Conservation (phyloP, 2,329 filamentous ascomycete species). For the Alternaria sp. region DNA sequence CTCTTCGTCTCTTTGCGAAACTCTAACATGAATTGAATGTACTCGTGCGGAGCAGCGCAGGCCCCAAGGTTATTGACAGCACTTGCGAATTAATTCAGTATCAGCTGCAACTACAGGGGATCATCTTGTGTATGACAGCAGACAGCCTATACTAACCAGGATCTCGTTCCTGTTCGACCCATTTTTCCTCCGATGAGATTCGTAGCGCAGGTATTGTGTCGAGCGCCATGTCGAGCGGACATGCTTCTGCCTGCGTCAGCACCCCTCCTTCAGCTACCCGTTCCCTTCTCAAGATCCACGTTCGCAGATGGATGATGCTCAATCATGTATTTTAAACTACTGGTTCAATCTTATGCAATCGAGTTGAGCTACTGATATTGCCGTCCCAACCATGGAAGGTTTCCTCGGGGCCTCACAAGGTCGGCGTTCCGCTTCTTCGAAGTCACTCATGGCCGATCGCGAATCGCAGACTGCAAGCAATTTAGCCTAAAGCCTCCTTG, state of each 20-base stretch:
- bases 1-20: not conserved
- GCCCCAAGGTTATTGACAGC: not conserved
- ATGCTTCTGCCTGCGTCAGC: not conserved
- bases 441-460: not conserved
- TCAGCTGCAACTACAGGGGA: not conserved
- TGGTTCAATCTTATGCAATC: not conserved
- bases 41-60: not conserved
- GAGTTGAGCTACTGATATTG: conserved; percentile 3
- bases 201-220: not conserved
- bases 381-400: not conserved
- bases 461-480: conserved; percentile 3
- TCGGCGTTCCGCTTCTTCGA: conserved; percentile 6
- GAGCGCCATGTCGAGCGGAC: not conserved
- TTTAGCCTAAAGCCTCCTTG: conserved; percentile 27
- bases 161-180: not conserved
- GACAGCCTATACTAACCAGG: not conserved
- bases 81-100: not conserved
- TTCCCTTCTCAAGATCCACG: not conserved
- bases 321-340: not conserved
- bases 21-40: not conserved
- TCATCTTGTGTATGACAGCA: not conserved
- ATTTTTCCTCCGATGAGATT: not conserved
- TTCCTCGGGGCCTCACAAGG: conserved; percentile 8
- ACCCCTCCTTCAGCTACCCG: not conserved
- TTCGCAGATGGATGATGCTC: not conserved